Conservation (phyloP, 2,329 filamentous ascomycete genomes). For the Pseudogymnoascus sp. region DNA sequence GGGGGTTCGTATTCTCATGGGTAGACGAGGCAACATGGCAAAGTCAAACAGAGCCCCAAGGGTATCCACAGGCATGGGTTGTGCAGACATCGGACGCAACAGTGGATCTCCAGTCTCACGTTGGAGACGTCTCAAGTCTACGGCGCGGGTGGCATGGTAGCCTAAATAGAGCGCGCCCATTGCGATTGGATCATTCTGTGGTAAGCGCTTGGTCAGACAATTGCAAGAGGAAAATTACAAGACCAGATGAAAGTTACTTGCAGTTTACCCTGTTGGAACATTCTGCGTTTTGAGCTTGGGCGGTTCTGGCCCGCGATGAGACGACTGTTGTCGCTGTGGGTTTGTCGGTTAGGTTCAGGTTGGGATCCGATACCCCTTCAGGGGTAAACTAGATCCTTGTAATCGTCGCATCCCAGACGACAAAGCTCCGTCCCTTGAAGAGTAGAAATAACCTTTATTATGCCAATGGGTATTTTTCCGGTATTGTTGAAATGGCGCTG, state of each 20-base stretch:
- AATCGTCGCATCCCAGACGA: constrained; percentile 3
- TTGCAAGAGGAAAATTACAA: background rate
- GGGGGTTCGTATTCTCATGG: constrained; percentile 1
- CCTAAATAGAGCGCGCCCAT: background rate
- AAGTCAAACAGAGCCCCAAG: constrained; percentile 11
- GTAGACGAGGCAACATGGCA: background rate
- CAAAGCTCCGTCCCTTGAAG: background rate
- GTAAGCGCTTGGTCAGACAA: constrained; percentile 3
- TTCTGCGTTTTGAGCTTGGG: constrained; percentile 10
- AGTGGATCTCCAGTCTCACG: constrained; percentile 7
- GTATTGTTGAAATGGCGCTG: background rate
- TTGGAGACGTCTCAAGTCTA: constrained; percentile 5
- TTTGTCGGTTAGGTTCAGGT: constrained; percentile 4
- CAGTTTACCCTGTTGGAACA: background rate
- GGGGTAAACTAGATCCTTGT: background rate
- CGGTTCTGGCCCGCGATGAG: constrained; percentile 1
- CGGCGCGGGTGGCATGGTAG: background rate
- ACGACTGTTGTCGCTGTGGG: constrained; percentile 2
- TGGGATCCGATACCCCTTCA: constrained; percentile 4
- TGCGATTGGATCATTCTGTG: background rate
- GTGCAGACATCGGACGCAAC: constrained; percentile 9
- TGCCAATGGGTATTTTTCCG: background rate
- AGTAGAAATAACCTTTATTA: constrained; percentile 1
- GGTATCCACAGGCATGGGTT: background rate
- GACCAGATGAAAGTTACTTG: background rate